phyloP scores from a whole-genome alignment of 371 early-diverging fungal genomes.

The Syncephalis plumigaleata region DNA sequence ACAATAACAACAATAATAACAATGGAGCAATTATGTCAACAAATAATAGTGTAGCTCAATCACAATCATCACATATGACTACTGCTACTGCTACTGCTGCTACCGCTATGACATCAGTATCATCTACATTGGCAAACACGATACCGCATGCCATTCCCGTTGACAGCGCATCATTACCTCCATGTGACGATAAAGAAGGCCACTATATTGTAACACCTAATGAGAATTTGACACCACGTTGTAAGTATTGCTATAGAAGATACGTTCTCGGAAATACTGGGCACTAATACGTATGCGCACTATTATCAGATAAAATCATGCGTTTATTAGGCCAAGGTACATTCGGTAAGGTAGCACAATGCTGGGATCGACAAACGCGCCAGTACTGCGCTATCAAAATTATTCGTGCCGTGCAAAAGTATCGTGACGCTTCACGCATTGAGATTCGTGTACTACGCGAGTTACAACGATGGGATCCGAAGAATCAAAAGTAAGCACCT shows the following conservation, averaged over 20 bases:
- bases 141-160: too few species aligned
- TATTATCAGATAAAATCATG: constrained; percentile 51
- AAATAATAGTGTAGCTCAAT: too few species aligned
- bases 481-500: constrained; percentile 30
- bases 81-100: too few species aligned
- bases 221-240: constrained; percentile 51
- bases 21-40: too few species aligned
- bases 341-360: constrained; percentile 90
- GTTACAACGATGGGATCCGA: constrained; percentile 59
- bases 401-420: constrained; percentile 84
- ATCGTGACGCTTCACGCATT: constrained; percentile 78
- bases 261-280: too few species aligned
- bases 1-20: too few species aligned
- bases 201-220: constrained; percentile 67
- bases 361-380: constrained; percentile 44
- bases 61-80: too few species aligned
- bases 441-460: constrained; percentile 75
- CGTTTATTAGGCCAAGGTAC: constrained; percentile 87
- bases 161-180: constrained; percentile 4
- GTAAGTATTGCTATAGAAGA: constrained; percentile 30
- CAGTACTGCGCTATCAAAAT: constrained; percentile 66
- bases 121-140: too few species aligned
- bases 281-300: neutral
- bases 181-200: constrained; percentile 82
- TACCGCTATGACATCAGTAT: too few species aligned